phyloP scores from a whole-genome alignment of 768 basidiomycete genomes.

The Pluteus cervinus region DNA sequence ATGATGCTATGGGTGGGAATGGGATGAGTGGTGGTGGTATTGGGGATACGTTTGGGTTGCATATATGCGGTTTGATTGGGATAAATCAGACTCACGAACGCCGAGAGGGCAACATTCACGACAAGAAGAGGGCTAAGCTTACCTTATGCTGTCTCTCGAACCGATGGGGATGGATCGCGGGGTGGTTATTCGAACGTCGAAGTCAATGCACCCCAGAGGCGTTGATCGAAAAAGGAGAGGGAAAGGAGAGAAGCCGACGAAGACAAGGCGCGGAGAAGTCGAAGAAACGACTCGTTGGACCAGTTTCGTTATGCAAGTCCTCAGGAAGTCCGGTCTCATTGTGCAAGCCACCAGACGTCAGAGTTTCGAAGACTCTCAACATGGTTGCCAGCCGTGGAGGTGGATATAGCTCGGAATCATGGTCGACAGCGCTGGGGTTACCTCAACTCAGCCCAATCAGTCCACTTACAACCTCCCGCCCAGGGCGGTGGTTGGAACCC shows the following conservation, averaged over 20 bases:
- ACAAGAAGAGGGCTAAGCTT: slow-evolving; percentile 13
- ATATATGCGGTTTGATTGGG: slow-evolving; percentile 31
- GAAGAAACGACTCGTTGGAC: too few species aligned
- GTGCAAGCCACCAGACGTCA: neutral
- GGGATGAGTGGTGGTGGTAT: slow-evolving; percentile 25
- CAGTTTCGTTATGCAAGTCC: too few species aligned
- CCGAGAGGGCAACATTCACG: slow-evolving; percentile 5
- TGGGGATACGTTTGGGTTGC: slow-evolving; percentile 25
- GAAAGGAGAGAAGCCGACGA: neutral
- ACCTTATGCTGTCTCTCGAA: slow-evolving; percentile 30
- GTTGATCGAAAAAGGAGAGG: neutral
- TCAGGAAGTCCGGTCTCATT: neutral
- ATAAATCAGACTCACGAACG: too few species aligned
- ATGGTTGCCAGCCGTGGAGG: too few species aligned
- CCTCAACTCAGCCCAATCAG: too few species aligned
- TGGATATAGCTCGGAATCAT: too few species aligned
- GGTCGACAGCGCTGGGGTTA: too few species aligned
- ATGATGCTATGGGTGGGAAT: slow-evolving; percentile 26
- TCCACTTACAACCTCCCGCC: too few species aligned
- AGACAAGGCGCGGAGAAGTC: neutral
- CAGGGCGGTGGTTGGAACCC: too few species aligned
- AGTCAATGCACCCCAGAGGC: slow-evolving; percentile 4
- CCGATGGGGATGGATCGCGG: slow-evolving; percentile 26
- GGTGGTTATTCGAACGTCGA: slow-evolving; percentile 21
- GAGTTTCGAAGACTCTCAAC: too few species aligned